These are phyloP conservation scores for Vachellia pachyceras DNA, from an alignment of 306 rosid genomes.

Conservation along the genomic window DNA sequence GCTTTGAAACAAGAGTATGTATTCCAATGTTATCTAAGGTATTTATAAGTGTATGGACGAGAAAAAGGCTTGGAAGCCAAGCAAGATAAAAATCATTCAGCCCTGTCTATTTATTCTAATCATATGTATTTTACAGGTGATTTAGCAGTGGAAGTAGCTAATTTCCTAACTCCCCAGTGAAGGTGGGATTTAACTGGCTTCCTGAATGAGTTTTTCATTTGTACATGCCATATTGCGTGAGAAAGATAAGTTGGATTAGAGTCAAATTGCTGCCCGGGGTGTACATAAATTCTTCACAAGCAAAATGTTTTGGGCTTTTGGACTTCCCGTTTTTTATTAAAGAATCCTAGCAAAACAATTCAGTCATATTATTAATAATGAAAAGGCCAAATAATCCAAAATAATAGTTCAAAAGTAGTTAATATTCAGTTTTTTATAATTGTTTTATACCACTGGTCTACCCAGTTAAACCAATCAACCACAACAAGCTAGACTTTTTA, in stretches of 20 bases:
- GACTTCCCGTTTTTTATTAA: neutral
- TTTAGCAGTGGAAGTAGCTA: neutral
- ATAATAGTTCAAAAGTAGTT: neutral
- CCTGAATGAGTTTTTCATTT: too few relatives aligned
- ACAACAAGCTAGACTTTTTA: neutral
- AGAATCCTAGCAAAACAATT: neutral
- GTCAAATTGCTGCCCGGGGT: too few relatives aligned
- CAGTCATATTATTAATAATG: neutral
- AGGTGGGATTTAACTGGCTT: too few relatives aligned
- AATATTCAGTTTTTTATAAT: neutral
- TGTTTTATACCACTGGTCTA: neutral
- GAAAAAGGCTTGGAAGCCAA: too few relatives aligned
- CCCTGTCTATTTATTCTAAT: neutral
- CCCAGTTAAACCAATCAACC: neutral
- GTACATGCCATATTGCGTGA: too few relatives aligned
- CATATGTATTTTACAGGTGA: neutral
- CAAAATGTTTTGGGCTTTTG: too few relatives aligned
- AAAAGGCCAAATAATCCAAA: neutral
- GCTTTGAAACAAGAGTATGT: neutral
- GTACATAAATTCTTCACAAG: too few relatives aligned
- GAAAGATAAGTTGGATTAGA: too few relatives aligned
- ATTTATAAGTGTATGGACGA: neutral
- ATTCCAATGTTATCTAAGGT: neutral
- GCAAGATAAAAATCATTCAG: too few relatives aligned
- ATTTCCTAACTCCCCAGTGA: neutral